Evolutionary conservation across 106 monocot species (phyloP).

Genomic region (Dendrobium catenatum): DNA sequence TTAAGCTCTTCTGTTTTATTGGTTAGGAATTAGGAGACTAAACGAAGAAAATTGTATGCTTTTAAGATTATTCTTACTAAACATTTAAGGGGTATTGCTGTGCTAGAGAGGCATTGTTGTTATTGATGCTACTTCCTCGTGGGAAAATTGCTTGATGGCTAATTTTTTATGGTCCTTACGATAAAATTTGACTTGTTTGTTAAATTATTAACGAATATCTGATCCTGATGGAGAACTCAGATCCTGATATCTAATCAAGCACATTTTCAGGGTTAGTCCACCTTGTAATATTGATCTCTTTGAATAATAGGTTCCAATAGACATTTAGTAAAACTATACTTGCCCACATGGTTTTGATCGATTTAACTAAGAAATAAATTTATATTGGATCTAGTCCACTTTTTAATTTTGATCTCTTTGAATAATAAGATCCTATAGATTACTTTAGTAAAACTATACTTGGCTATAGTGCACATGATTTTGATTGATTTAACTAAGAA

Average conservation of each 20-base stretch:
- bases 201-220: too few species aligned
- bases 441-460: background rate
- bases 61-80: background rate
- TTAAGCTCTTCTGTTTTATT: background rate
- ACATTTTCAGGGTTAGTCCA: background rate
- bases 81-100: background rate
- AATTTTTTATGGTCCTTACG: background rate
- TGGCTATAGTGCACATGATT: background rate
- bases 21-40: background rate
- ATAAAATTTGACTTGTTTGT: too few species aligned
- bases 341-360: background rate
- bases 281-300: background rate
- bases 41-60: background rate
- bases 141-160: background rate
- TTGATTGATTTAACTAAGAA: background rate
- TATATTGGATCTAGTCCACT: background rate
- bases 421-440: background rate
- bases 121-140: background rate
- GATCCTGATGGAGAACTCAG: too few species aligned
- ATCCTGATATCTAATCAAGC: too few species aligned
- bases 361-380: background rate
- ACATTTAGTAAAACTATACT: background rate
- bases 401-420: background rate
- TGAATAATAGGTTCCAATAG: background rate
- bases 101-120: background rate